Percentiles rank a stretch among this genome's conserved stretches.
These are phyloP conservation scores for Tetracladium setigerum DNA, from an alignment of 495 filamentous ascomycete genomes.

Conservation along the genomic window DNA sequence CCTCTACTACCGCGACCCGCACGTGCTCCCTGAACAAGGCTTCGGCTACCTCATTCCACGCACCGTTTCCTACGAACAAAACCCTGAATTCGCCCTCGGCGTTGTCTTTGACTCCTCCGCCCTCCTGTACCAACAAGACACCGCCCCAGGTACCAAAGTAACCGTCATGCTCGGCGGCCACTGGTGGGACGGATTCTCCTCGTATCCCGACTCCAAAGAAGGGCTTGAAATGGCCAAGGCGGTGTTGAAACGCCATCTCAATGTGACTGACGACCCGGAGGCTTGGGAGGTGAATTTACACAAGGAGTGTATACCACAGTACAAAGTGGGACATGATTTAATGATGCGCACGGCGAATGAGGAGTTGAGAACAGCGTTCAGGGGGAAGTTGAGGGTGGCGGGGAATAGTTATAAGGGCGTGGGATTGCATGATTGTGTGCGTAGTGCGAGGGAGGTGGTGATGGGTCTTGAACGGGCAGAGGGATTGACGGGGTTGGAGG, in stretches of 20 bases:
- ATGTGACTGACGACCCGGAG: conserved; percentile 49
- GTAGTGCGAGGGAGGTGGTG: conserved; percentile 14
- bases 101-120: conserved; percentile 85
- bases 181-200: conserved; percentile 63
- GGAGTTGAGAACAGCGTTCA: conserved; percentile 48
- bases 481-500: conserved; percentile 13
- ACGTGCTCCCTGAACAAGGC: conserved; percentile 57
- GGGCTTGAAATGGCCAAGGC: conserved; percentile 59
- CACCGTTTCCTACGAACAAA: conserved; percentile 58
- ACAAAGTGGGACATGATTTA: conserved; percentile 71
- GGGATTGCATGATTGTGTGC: conserved; percentile 20
- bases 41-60: conserved; percentile 89
- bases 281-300: conserved; percentile 55
- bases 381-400: conserved; percentile 61
- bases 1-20: conserved; percentile 64
- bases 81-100: conserved; percentile 78
- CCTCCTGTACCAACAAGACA: conserved; percentile 40
- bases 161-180: conserved; percentile 96
- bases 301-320: conserved; percentile 82
- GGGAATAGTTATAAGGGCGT: conserved; percentile 64
- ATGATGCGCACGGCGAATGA: conserved; percentile 36
- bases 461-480: conserved; percentile 4
- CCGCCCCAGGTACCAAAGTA: conserved; percentile 58
- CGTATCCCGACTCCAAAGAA: conserved; percentile 48
- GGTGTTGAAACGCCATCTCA: conserved; percentile 65